Percentiles rank a stretch among this genome's conserved stretches.
Evolutionary conservation across 331 rosid genomes (phyloP).

Genomic region (Stylosanthes scabra): DNA sequence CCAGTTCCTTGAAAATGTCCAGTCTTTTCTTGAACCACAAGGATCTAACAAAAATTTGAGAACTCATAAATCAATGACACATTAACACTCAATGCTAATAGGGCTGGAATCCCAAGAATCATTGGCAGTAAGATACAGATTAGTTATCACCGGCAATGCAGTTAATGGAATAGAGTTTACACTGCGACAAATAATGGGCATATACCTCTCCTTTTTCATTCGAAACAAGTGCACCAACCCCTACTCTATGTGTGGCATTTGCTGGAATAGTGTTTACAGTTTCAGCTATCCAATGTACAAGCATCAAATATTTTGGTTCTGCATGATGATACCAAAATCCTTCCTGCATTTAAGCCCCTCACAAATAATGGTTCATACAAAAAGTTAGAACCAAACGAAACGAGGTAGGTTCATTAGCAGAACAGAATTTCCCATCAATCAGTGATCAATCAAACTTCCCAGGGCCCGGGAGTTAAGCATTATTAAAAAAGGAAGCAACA

Average conservation of each 20-base stretch:
- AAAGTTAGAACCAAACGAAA: not conserved
- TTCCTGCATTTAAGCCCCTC: conserved; percentile 56
- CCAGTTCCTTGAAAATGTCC: conserved; percentile 68
- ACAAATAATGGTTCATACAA: conserved; percentile 1
- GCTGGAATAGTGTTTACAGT: conserved; percentile 65
- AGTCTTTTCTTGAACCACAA: conserved; percentile 85
- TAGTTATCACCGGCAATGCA: not conserved
- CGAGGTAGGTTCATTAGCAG: conserved; percentile 4
- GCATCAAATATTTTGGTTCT: conserved; percentile 84
- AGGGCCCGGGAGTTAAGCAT: not conserved
- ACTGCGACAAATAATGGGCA: conserved; percentile 5
- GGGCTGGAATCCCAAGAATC: conserved; percentile 8
- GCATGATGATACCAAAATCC: conserved; percentile 96
- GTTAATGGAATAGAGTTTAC: too few species aligned
- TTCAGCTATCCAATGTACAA: conserved; percentile 80
- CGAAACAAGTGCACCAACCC: conserved; percentile 73
- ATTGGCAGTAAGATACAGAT: not conserved
- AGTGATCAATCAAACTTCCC: conserved; percentile 22
- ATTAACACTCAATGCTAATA: not conserved
- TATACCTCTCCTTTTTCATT: conserved; percentile 77
- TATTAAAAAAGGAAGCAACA: conserved; percentile 12
- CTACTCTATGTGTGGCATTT: conserved; percentile 83
- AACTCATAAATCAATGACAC: conserved; percentile 16
- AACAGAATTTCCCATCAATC: conserved; percentile 27
- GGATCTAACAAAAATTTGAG: conserved; percentile 51